phyloP scores from a whole-genome alignment of 495 filamentous ascomycete genomes.

The Hypoxylon crocopeplum region DNA sequence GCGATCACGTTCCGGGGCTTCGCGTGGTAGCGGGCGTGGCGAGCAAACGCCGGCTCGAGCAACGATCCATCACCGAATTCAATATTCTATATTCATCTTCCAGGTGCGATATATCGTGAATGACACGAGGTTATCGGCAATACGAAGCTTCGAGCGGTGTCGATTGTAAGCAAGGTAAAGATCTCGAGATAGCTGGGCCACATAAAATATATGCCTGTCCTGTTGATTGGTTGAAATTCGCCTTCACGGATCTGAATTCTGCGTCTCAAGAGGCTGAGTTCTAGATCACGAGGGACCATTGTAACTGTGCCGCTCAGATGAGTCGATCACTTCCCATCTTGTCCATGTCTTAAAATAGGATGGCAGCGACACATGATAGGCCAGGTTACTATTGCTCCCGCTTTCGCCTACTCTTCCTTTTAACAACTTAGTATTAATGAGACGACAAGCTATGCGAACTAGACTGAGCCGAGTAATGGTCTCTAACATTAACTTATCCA shows the following conservation, averaged over 20 bases:
- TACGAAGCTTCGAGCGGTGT: too few relatives aligned
- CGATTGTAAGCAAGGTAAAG: not conserved
- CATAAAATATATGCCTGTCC: not conserved
- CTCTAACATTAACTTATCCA: too few relatives aligned
- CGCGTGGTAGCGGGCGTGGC: not conserved
- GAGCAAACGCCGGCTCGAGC: not conserved
- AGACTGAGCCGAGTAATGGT: too few relatives aligned
- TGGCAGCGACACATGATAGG: too few relatives aligned
- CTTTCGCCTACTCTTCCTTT: too few relatives aligned
- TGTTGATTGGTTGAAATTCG: conserved; percentile 11
- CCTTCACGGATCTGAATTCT: not conserved
- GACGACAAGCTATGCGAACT: too few relatives aligned
- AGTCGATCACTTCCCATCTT: not conserved
- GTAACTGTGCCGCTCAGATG: conserved; percentile 6
- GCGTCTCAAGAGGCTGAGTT: conserved; percentile 12
- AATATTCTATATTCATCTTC: too few relatives aligned
- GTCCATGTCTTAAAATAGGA: conserved; percentile 3
- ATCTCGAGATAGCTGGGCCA: conserved; percentile 16
- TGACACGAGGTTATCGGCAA: conserved; percentile 11
- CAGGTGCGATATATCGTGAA: conserved; percentile 1
- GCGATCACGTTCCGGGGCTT: not conserved
- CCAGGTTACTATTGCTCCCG: too few relatives aligned
- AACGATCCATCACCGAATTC: not conserved
- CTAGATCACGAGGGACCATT: conserved; percentile 13
- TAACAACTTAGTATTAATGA: too few relatives aligned